A percentile compares a stretch with the other conserved stretches of the same genome.
Conservation (phyloP, 768 basidiomycete species). For the Termitomyces sp. region DNA sequence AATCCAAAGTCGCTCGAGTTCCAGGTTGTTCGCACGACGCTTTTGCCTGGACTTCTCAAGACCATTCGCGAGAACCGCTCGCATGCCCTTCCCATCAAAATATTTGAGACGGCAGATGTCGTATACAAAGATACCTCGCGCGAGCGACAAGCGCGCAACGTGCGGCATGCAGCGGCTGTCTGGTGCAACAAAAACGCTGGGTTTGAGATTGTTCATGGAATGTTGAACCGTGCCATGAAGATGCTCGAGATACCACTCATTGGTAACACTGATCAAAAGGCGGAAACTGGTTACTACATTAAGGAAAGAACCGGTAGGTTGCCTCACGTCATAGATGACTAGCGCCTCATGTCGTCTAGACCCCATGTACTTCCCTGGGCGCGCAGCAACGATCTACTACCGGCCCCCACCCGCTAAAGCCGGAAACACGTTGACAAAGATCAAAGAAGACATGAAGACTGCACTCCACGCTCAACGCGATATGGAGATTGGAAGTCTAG, state of each 20-base stretch:
- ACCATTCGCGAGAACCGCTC: slow-evolving; percentile 95
- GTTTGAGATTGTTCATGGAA: slow-evolving; percentile 93
- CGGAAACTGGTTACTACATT: slow-evolving; percentile 84
- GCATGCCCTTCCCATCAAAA: slow-evolving; percentile 84
- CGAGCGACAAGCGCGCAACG: slow-evolving; percentile 85
- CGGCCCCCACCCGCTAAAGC: slow-evolving; percentile 43
- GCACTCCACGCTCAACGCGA: slow-evolving; percentile 45
- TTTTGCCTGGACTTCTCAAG: slow-evolving; percentile 94
- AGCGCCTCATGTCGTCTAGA: slow-evolving; percentile 41
- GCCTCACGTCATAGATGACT: background rate
- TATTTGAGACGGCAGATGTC: slow-evolving; percentile 93
- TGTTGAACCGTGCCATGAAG: slow-evolving; percentile 93
- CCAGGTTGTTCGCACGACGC: slow-evolving; percentile 94
- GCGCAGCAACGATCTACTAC: slow-evolving; percentile 89
- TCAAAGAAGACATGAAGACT: slow-evolving; percentile 41
- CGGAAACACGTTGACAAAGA: slow-evolving; percentile 22
- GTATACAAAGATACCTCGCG: slow-evolving; percentile 76
- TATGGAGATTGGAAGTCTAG: slow-evolving; percentile 78
- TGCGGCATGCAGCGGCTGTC: slow-evolving; percentile 81
- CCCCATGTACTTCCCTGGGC: slow-evolving; percentile 90
- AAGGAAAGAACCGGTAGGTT: slow-evolving; percentile 76
- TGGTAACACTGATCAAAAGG: slow-evolving; percentile 44
- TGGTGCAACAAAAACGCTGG: slow-evolving; percentile 98
- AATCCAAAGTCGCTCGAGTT: slow-evolving; percentile 98
- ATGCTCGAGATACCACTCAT: slow-evolving; percentile 91